Evolutionary conservation across 2,329 filamentous ascomycete species (phyloP), one percentile per base, ranked within the genome.

Genomic region (Penicillium frequentans): DNA sequence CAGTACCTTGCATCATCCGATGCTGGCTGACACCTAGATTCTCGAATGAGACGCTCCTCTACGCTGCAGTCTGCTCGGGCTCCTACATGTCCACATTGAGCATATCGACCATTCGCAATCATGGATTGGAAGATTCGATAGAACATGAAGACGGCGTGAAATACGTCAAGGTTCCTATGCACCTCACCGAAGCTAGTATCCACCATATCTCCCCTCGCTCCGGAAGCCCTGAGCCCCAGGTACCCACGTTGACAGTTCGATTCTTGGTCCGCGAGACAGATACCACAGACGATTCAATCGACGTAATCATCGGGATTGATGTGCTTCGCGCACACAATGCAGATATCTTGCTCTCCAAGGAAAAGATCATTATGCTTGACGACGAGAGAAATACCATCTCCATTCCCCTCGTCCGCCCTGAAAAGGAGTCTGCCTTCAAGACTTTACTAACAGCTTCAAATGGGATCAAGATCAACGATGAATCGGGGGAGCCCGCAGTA

Each of bases 1-100:
- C 93, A 7, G 92, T 96, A 6, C 95, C 95, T 6, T 91, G 92
- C 29, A 96, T 99, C 64, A 90, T 98, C 56, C 89, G 95, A 59
- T 99, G 95, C 78, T 98, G 95, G 93, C 81, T 98, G 65, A 93
- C 90, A 26, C 89, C 88, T 35, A 88, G 91, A 68, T 98, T 96
- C 76, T 93, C 92, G 14, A 93, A 96, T 70, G 88, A 90, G 63
- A 89, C 91, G 10, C 83, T 98, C 16, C 81, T 97, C 5, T 98
- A 98, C 71, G 95, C 93, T 35, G 93, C 92, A 33, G 82, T 98
- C 2, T 98, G 95, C 74, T 93, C 91, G 2, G 95, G 93, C 1
- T 96, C 95, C 5, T 92, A 93, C 73, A 88, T 86, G 65, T 98
- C 95, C 1, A 87, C 86, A n/a, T 78, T 99, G 46, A 89, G 95